phyloP scores from a whole-genome alignment of 495 filamentous ascomycete species.

The Monascus purpureus region DNA sequence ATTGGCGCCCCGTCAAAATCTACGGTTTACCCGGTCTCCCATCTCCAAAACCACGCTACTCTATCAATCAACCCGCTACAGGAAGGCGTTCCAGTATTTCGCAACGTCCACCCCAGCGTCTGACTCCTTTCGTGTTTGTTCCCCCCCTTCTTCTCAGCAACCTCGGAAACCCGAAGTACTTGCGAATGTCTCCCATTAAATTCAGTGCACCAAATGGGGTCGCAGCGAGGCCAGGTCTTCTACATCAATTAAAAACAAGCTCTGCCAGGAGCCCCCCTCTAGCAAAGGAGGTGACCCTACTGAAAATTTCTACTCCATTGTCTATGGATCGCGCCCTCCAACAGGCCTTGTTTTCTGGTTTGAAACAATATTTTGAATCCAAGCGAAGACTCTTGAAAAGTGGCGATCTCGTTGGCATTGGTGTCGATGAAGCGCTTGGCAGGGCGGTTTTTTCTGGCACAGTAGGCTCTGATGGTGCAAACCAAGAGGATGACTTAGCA shows the following conservation, averaged over 20 bases:
- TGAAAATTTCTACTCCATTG: conserved; percentile 77
- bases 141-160: conserved; percentile 81
- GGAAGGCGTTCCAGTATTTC: conserved; percentile 40
- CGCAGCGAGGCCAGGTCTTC: conserved; percentile 18
- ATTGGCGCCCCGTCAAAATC: conserved; percentile 70
- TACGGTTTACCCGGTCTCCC: conserved; percentile 69
- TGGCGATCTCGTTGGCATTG: conserved; percentile 76
- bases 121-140: conserved; percentile 53
- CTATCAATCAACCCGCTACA: conserved; percentile 27
- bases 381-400: conserved; percentile 64
- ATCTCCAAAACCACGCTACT: conserved; percentile 35
- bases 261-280: conserved; percentile 55
- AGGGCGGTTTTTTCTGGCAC: conserved; percentile 54
- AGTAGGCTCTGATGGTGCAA: conserved; percentile 38
- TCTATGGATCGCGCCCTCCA: conserved; percentile 76
- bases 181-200: conserved; percentile 53
- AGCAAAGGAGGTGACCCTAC: conserved; percentile 82
- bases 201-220: conserved; percentile 20
- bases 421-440: conserved; percentile 71
- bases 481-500: conserved; percentile 50
- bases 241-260: conserved; percentile 33
- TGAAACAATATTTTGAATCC: conserved; percentile 77
- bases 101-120: conserved; percentile 20
- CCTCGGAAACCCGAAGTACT: conserved; percentile 58
- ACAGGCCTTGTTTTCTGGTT: conserved; percentile 62